Percentiles rank a stretch among this genome's conserved stretches.
Evolutionary conservation across 768 basidiomycete genomes (phyloP).

Genomic region (Lactarius evosmus): DNA sequence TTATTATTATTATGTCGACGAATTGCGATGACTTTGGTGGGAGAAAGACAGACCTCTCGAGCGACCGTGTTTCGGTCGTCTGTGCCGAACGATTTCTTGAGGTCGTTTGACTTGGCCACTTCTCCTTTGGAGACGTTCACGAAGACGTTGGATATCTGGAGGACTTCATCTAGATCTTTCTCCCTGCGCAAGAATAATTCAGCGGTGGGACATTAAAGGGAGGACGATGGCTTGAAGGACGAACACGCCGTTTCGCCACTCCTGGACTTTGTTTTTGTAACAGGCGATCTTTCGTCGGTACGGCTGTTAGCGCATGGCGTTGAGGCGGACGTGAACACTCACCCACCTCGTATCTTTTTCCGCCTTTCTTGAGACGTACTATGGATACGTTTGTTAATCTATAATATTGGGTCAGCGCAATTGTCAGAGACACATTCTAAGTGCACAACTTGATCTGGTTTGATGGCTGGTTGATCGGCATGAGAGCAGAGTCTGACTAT

Average conservation of each 20-base stretch:
- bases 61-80: conserved; percentile 68
- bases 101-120: conserved; percentile 82
- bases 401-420: conserved; percentile 16
- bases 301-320: neutral
- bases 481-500: conserved; percentile 22
- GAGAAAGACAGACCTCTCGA: conserved; percentile 57
- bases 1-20: too few species aligned
- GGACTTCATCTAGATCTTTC: conserved; percentile 89
- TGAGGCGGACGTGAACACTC: conserved; percentile 1
- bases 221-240: conserved; percentile 32
- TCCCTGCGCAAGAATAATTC: conserved; percentile 49
- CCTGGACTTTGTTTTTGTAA: conserved; percentile 99
- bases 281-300: conserved; percentile 71
- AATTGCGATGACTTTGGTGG: neutral
- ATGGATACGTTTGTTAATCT: conserved; percentile 97
- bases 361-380: conserved; percentile 93
- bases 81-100: conserved; percentile 89
- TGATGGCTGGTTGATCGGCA: conserved; percentile 77
- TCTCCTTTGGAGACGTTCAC: conserved; percentile 96
- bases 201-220: neutral
- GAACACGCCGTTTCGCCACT: conserved; percentile 90
- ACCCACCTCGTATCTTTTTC: conserved; percentile 94
- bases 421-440: conserved; percentile 9
- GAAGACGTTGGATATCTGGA: conserved; percentile 96
- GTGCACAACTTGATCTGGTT: conserved; percentile 52